A percentile compares a stretch with the other conserved stretches of the same genome.
Conservation (phyloP, 2,329 filamentous ascomycete genomes). For the Akanthomyces muscarius region DNA sequence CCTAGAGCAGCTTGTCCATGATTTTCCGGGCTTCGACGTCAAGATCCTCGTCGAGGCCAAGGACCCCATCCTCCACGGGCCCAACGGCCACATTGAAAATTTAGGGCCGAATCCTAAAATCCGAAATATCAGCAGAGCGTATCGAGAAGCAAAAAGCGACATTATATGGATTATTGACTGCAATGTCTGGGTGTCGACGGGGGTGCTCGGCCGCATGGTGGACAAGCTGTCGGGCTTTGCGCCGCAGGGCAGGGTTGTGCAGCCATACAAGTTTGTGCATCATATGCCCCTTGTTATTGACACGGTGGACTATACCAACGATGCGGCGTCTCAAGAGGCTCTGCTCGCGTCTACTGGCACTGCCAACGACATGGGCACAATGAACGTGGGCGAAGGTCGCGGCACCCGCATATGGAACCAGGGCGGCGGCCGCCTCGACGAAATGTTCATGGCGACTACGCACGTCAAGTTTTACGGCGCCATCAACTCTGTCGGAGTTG, state of each 20-base stretch:
- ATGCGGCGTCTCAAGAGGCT: slow-evolving; percentile 23
- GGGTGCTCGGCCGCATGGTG: slow-evolving; percentile 82
- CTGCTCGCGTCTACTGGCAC: slow-evolving; percentile 34
- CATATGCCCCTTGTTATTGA: slow-evolving; percentile 90
- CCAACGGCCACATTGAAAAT: slow-evolving; percentile 46
- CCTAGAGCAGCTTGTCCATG: slow-evolving; percentile 64
- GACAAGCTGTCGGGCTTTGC: slow-evolving; percentile 73
- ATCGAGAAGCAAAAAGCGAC: slow-evolving; percentile 81
- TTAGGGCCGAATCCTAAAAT: slow-evolving; percentile 98
- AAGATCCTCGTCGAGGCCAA: slow-evolving; percentile 76
- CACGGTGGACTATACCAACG: slow-evolving; percentile 37
- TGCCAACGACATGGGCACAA: slow-evolving; percentile 21
- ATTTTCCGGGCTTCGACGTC: slow-evolving; percentile 70
- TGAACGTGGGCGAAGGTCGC: slow-evolving; percentile 18
- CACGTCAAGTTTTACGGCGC: slow-evolving; percentile 98
- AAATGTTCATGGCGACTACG: slow-evolving; percentile 88
- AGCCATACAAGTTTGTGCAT: slow-evolving; percentile 86
- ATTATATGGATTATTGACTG: slow-evolving; percentile 94
- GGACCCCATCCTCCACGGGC: slow-evolving; percentile 63
- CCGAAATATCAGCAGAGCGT: slow-evolving; percentile 89
- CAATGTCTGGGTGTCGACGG: slow-evolving; percentile 85
- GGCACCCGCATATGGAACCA: slow-evolving; percentile 32
- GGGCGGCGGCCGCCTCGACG: slow-evolving; percentile 81
- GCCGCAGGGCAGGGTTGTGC: slow-evolving; percentile 44
- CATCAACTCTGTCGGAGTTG: slow-evolving; percentile 88